Base-by-base conservation (phyloP, 2,329 filamentous ascomycete genomes). In the Cladosporium velox region DNA sequence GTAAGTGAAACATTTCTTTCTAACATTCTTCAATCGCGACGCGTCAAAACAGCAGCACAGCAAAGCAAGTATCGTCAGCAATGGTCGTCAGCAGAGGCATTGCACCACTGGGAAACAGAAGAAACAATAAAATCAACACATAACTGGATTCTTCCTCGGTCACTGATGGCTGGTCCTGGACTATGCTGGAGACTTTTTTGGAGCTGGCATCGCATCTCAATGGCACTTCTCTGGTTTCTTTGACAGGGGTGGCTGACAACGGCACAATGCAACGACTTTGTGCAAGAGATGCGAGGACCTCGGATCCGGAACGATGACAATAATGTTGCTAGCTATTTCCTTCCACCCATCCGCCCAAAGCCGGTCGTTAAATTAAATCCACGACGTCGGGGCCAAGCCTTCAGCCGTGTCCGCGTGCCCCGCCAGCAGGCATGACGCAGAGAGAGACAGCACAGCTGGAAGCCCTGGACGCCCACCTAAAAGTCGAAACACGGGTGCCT, bases 341-440 rank as follows among this genome's bases (percentile, higher is more conserved):
- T 4, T 15, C 41, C n/a, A 4, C 10, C 14, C 41, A 47, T 47
- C 41, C 41, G 41, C 41, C n/a, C n/a, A 5, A 47, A 24, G 41
- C 41, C 41, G 41, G n/a, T 47, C 41, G 41, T 47, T 47, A 24
- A 21, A 18, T 54, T 30, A 30, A 28, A 32, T 11, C 51, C 8
- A 15, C 18, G 51, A 55, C 52, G 52, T 30, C 51, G 26, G 51
- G 51, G 61, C 61, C 61, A 64, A 64, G 61, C 51, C 55, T 24
- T 26, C 55, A 58, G 34, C 55, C 61, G 44, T 62, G 44, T 47
- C 59, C 59, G 44, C 59, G 32, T 30, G 55, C 55, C 34, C 55
- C 55, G 55, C 55, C 34, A 34, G 38, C 34, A 18, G 18, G 34
- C 26, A 64, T 64, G 61, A 64, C 61, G 61, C 61, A 64, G 61